phyloP scores from a whole-genome alignment of 1,139 yeast species.

The Fermentozyma sake region DNA sequence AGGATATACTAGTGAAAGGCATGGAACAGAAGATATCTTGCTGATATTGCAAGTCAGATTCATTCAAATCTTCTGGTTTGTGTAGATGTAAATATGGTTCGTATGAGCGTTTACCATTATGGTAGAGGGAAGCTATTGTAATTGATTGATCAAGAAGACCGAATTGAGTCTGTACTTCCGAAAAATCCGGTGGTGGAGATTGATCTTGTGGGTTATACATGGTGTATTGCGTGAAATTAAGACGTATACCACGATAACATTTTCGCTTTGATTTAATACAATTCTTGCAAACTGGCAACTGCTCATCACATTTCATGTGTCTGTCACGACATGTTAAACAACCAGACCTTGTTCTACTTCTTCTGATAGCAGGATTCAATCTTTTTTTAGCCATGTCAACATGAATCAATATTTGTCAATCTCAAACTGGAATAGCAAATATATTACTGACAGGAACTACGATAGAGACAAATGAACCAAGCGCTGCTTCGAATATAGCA shows the following conservation, averaged over 20 bases:
- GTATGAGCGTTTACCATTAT: slow-evolving; percentile 28
- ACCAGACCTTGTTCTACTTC: slow-evolving; percentile 39
- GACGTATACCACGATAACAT: slow-evolving; percentile 42
- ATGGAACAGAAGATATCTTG: slow-evolving; percentile 17
- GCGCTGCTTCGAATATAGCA: no score
- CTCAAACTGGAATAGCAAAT: no score
- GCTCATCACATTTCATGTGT: slow-evolving; percentile 48
- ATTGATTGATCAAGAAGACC: slow-evolving; percentile 39
- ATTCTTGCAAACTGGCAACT: slow-evolving; percentile 42
- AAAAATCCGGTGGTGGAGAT: slow-evolving; percentile 1
- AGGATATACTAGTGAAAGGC: neutral
- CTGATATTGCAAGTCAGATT: slow-evolving; percentile 30
- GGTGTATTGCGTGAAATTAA: slow-evolving; percentile 43
- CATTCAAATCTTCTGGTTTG: slow-evolving; percentile 24
- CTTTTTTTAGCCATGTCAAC: slow-evolving; percentile 16
- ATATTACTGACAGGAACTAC: no score
- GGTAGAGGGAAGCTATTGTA: slow-evolving; percentile 37
- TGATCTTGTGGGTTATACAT: slow-evolving; percentile 31
- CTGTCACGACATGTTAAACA: slow-evolving; percentile 47
- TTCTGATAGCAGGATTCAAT: slow-evolving; percentile 18
- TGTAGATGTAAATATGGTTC: slow-evolving; percentile 31
- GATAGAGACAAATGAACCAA: no score
- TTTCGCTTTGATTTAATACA: slow-evolving; percentile 40
- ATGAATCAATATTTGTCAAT: no score
- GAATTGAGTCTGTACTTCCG: slow-evolving; percentile 7